These are phyloP conservation scores for Serendipita sp. DNA, from an alignment of 1,284 basidiomycete species.

Conservation along the genomic window DNA sequence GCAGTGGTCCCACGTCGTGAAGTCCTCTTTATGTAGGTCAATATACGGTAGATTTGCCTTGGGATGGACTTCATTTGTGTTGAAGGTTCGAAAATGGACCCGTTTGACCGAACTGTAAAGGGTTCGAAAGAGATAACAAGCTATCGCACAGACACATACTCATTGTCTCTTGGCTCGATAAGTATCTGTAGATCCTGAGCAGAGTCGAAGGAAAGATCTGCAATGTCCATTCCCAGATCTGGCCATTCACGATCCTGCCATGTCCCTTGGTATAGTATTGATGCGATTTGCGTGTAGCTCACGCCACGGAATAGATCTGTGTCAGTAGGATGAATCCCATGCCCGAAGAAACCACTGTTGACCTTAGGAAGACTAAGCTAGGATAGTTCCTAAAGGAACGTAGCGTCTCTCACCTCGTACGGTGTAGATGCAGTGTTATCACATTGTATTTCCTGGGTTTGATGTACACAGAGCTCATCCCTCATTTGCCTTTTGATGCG, in stretches of 20 bases:
- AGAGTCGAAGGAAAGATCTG: not conserved
- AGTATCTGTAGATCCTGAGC: not conserved
- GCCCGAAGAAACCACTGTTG: not conserved
- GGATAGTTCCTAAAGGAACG: not conserved
- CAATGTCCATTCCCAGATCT: not conserved
- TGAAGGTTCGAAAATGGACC: not conserved
- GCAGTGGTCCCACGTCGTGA: not conserved
- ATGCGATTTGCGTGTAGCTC: not conserved
- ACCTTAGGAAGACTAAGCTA: not conserved
- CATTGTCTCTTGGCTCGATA: not conserved
- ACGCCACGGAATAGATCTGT: not conserved
- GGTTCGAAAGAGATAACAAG: not conserved
- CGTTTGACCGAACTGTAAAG: not conserved
- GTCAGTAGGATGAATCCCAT: not conserved
- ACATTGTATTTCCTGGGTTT: not conserved
- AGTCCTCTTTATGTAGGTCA: not conserved
- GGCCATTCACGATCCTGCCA: not conserved
- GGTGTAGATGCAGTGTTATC: no score
- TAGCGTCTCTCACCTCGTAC: no score
- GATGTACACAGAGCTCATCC: not conserved
- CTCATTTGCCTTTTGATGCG: not conserved
- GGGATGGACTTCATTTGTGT: not conserved
- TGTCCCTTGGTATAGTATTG: not conserved
- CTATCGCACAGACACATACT: not conserved
- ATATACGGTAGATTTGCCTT: not conserved